Evolutionary conservation across 192 early-diverging fungal genomes (phyloP).

Genomic region (Rhizophagus clarus): DNA sequence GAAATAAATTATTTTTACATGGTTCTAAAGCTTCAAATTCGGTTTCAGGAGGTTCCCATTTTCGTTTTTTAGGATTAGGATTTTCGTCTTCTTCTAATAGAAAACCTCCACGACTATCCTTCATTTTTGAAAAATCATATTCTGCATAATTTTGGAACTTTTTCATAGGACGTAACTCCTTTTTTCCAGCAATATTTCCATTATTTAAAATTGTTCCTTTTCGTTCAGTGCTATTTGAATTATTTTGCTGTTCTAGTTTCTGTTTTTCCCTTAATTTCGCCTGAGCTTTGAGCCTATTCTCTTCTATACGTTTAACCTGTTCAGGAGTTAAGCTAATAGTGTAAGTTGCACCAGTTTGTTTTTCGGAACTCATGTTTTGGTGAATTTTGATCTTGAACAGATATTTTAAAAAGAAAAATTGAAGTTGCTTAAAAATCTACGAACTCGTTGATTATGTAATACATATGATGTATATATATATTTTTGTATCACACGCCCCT

Average conservation of each 20-base stretch:
- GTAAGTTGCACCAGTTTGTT: not conserved
- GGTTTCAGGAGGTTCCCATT: conserved; percentile 40
- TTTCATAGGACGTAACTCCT: conserved; percentile 34
- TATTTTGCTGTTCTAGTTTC: not conserved
- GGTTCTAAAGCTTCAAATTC: conserved; percentile 40
- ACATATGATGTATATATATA: no score
- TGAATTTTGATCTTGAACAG: not conserved
- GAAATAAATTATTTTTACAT: conserved; percentile 42
- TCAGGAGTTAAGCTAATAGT: not conserved
- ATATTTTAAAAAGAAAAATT: not conserved
- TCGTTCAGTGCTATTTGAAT: not conserved
- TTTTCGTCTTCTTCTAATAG: conserved; percentile 58
- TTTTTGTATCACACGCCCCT: no score
- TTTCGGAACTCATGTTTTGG: not conserved
- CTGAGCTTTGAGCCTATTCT: conserved; percentile 18
- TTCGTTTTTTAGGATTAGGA: conserved; percentile 37
- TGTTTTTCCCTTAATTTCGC: conserved; percentile 5
- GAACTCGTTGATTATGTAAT: not conserved
- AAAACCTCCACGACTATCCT: conserved; percentile 88
- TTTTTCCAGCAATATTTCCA: not conserved
- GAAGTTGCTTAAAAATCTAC: not conserved
- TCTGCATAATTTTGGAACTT: conserved; percentile 58
- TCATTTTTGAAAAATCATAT: conserved; percentile 86
- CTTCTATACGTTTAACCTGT: conserved; percentile 19
- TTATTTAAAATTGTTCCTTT: not conserved